A percentile compares a stretch with the other conserved stretches of the same genome.
Conservation (phyloP, 768 basidiomycete genomes). For the Paxillus ammoniavirescens region DNA sequence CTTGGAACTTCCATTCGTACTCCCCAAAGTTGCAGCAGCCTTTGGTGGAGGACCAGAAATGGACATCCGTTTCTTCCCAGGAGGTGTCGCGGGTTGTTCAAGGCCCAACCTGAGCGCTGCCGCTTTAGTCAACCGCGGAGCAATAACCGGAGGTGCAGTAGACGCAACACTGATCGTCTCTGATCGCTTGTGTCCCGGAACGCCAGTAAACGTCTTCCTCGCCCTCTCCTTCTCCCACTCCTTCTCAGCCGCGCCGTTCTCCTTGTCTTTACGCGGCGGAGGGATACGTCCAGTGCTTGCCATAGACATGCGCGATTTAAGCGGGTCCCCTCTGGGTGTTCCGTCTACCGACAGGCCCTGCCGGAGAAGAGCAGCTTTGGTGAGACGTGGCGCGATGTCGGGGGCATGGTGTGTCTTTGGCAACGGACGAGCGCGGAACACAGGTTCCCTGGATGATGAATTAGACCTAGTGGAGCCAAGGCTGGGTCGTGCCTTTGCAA, state of each 20-base stretch:
- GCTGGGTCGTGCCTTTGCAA: constrained; percentile 27
- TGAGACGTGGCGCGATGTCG: constrained; percentile 74
- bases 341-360: constrained; percentile 52
- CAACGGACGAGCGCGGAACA: constrained; percentile 66
- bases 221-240: constrained; percentile 61
- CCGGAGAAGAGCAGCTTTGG: constrained; percentile 71
- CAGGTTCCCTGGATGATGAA: constrained; percentile 43
- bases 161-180: constrained; percentile 70
- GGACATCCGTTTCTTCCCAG: constrained; percentile 39
- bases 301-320: constrained; percentile 29
- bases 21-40: background rate
- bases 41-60: constrained; percentile 20
- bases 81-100: constrained; percentile 36
- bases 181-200: constrained; percentile 79
- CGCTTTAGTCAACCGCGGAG: constrained; percentile 75
- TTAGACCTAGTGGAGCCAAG: constrained; percentile 31
- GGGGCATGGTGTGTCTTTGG: constrained; percentile 62
- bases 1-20: constrained; percentile 5
- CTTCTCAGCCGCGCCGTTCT: constrained; percentile 41
- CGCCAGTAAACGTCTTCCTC: constrained; percentile 66
- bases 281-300: constrained; percentile 35
- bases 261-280: constrained; percentile 25
- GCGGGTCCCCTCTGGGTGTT: constrained; percentile 9
- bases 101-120: constrained; percentile 67
- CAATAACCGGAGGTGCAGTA: constrained; percentile 67